Evolutionary conservation across 2,329 filamentous ascomycete species (phyloP).

Genomic region (Pyricularia grisea): DNA sequence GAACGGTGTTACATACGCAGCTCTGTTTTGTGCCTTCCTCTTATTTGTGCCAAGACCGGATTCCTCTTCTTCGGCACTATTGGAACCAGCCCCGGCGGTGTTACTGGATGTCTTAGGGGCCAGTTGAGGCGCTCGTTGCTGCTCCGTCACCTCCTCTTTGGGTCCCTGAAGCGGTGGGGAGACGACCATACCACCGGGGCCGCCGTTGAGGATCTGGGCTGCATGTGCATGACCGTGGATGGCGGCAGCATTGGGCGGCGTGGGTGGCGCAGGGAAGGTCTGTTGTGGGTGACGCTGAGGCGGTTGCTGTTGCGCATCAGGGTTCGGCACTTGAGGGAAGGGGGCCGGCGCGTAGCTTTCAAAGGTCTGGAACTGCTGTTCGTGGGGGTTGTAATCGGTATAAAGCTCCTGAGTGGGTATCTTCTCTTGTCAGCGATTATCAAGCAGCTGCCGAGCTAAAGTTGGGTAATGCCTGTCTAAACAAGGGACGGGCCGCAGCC

Average conservation of each 20-base stretch:
- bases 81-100: constrained; percentile 26
- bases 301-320: constrained; percentile 11
- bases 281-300: constrained; percentile 12
- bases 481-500: not conserved
- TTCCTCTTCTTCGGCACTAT: constrained; percentile 48
- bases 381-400: constrained; percentile 30
- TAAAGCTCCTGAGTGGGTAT: constrained; percentile 35
- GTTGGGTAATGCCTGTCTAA: not conserved
- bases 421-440: not conserved
- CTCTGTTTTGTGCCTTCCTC: constrained; percentile 52
- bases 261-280: constrained; percentile 37
- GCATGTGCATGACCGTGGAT: constrained; percentile 17
- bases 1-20: constrained; percentile 38
- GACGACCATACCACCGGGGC: constrained; percentile 5
- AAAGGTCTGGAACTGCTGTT: constrained; percentile 36
- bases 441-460: not conserved
- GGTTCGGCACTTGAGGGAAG: constrained; percentile 19
- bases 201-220: constrained; percentile 13
- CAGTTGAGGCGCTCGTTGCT: constrained; percentile 18
- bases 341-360: constrained; percentile 34
- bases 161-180: constrained; percentile 15
- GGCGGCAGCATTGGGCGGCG: constrained; percentile 32
- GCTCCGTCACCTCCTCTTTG: constrained; percentile 29
- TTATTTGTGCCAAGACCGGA: constrained; percentile 45
- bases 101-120: constrained; percentile 10